Percentiles rank a stretch among this genome's conserved stretches.
Evolutionary conservation across 495 filamentous ascomycete species (phyloP).

Genomic region (Gamarada debralockiae): DNA sequence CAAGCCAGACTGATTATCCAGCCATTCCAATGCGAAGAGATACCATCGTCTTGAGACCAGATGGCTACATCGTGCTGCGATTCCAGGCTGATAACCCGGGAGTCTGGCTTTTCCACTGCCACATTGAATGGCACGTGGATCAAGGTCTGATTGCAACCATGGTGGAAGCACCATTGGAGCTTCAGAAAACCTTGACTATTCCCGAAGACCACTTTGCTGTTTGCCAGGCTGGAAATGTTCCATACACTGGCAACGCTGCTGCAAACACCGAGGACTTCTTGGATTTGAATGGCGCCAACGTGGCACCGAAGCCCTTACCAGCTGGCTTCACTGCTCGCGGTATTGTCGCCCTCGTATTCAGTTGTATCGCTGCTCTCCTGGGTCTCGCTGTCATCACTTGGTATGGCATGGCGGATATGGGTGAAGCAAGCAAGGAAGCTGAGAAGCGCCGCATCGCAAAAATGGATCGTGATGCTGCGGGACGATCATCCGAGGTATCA

Average conservation of each 20-base stretch:
- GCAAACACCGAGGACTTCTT: slow-evolving; percentile 62
- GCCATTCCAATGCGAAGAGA: slow-evolving; percentile 50
- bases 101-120: slow-evolving; percentile 56
- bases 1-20: slow-evolving; percentile 22
- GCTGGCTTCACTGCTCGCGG: slow-evolving; percentile 69
- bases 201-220: slow-evolving; percentile 58
- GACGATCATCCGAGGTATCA: not conserved
- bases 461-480: not conserved
- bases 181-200: slow-evolving; percentile 54
- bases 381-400: slow-evolving; percentile 65
- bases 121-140: slow-evolving; percentile 63
- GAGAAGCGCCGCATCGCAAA: slow-evolving; percentile 16
- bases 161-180: slow-evolving; percentile 46
- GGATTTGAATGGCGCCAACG: slow-evolving; percentile 60
- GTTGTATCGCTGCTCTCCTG: slow-evolving; percentile 63
- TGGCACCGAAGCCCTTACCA: slow-evolving; percentile 52
- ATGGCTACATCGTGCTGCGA: slow-evolving; percentile 59
- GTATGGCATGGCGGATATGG: slow-evolving; percentile 37
- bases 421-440: slow-evolving; percentile 13
- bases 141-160: slow-evolving; percentile 40
- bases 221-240: slow-evolving; percentile 49
- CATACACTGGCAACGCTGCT: slow-evolving; percentile 68
- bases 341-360: slow-evolving; percentile 71
- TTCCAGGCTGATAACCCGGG: slow-evolving; percentile 67
- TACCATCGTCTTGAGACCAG: slow-evolving; percentile 48